Conservation (phyloP, 2,329 filamentous ascomycete genomes). For the Aspergillus hiratsukae region DNA sequence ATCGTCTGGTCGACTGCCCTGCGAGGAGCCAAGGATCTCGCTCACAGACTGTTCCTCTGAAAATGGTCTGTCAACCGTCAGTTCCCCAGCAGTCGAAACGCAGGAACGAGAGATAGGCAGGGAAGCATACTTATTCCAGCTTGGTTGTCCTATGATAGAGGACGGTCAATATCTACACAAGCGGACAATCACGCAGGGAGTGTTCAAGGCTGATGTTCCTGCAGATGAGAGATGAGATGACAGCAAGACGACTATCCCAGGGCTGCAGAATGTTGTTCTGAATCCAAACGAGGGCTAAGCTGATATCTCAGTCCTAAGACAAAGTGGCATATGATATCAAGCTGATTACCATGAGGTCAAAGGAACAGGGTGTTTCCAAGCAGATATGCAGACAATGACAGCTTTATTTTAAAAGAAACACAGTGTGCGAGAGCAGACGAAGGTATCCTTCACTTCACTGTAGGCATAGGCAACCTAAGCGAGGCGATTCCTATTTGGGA, state of each 20-base stretch:
- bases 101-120: neutral
- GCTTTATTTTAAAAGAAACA: neutral
- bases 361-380: neutral
- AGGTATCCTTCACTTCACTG: conserved; percentile 6
- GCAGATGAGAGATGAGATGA: neutral
- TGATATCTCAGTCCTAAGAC: neutral
- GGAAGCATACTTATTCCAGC: neutral
- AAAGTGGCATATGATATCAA: neutral
- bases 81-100: neutral
- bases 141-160: neutral
- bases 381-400: neutral
- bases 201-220: neutral
- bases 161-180: neutral
- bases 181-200: neutral
- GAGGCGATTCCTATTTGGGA: conserved; percentile 15
- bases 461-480: conserved; percentile 8
- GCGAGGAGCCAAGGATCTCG: neutral
- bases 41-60: neutral
- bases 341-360: neutral
- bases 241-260: neutral
- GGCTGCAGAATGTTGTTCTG: neutral
- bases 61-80: neutral
- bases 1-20: neutral
- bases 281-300: neutral
- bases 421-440: conserved; percentile 3